Conservation (phyloP, 306 rosid species). For the Trifolium dubium region DNA sequence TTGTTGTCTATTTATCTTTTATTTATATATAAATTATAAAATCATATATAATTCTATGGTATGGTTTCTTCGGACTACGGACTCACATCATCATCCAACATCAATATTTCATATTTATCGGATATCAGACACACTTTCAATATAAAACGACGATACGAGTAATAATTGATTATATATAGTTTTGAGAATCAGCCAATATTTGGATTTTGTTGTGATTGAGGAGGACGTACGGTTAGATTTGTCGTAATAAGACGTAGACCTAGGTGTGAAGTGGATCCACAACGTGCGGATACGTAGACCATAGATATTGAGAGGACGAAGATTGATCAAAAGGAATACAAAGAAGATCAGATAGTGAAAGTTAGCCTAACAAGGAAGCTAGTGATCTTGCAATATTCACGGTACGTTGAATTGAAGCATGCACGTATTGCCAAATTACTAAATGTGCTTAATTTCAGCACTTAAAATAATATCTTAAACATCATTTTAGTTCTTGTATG, state of each 20-base stretch:
- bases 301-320: slow-evolving; percentile 35
- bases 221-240: neutral
- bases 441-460: neutral
- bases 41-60: no score
- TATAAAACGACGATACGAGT: no score
- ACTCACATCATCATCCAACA: no score
- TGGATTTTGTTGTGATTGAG: slow-evolving; percentile 30
- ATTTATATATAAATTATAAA: no score
- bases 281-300: slow-evolving; percentile 50
- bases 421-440: neutral
- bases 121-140: neutral
- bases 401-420: slow-evolving; percentile 12
- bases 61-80: no score
- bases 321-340: slow-evolving; percentile 26
- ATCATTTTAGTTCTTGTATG: no score
- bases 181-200: slow-evolving; percentile 24
- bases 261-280: neutral
- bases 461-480: neutral
- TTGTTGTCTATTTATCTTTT: no score
- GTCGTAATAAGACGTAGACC: neutral
- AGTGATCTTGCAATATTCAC: slow-evolving; percentile 21
- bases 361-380: slow-evolving; percentile 53
- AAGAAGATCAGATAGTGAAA: slow-evolving; percentile 50
- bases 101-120: no score
- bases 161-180: no score